Evolutionary conservation across 2,329 filamentous ascomycete species (phyloP).

Genomic region (Eutypa lata): DNA sequence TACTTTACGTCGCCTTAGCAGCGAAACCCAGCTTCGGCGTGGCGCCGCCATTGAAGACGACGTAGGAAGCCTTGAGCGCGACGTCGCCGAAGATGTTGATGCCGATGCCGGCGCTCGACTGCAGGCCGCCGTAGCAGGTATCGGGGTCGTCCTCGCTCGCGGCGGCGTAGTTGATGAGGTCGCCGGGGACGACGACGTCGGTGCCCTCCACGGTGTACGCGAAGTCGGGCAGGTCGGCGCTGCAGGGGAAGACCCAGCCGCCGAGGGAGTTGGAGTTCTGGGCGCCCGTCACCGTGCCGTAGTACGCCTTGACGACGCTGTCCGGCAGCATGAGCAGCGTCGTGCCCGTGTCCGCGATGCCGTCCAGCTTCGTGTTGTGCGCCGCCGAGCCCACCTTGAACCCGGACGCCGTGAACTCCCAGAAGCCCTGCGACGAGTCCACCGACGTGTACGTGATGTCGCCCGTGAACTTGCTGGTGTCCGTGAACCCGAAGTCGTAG

Average conservation of each 20-base stretch:
- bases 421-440: conserved; percentile 22
- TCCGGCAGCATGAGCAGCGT: conserved; percentile 51
- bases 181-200: conserved; percentile 44
- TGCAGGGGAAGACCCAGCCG: conserved; percentile 50
- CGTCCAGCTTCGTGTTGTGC: conserved; percentile 19
- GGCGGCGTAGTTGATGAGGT: conserved; percentile 42
- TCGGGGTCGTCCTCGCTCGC: conserved; percentile 34
- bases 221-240: conserved; percentile 40
- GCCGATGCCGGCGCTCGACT: conserved; percentile 31
- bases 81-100: conserved; percentile 61
- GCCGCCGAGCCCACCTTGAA: conserved; percentile 18
- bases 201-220: conserved; percentile 41
- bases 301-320: conserved; percentile 46
- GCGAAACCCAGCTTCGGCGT: conserved; percentile 6
- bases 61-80: conserved; percentile 62
- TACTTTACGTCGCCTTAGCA: conserved; percentile 3
- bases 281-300: conserved; percentile 40
- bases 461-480: conserved; percentile 18
- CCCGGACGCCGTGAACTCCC: conserved; percentile 22
- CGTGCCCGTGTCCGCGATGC: conserved; percentile 57
- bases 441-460: conserved; percentile 22
- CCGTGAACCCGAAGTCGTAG: conserved; percentile 29
- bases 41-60: conserved; percentile 47
- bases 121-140: conserved; percentile 61
- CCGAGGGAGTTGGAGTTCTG: conserved; percentile 31